Percentiles rank a stretch among this genome's conserved stretches.
phyloP scores from a whole-genome alignment of 805 yeast species.

The Metschnikowia lochheadii region DNA sequence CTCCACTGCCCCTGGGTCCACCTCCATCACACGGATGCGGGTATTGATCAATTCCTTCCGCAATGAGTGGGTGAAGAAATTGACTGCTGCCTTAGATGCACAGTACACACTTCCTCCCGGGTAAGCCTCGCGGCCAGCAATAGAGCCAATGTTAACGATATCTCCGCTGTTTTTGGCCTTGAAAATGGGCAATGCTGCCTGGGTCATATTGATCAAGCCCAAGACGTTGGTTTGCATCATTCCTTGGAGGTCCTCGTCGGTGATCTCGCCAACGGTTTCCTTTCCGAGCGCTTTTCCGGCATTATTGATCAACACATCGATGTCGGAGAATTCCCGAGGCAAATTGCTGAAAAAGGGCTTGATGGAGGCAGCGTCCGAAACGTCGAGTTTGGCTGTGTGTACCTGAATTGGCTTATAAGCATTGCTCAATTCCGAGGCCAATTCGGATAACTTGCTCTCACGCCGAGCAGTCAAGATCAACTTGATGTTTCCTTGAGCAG shows the following conservation, averaged over 20 bases:
- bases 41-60: slow-evolving; percentile 37
- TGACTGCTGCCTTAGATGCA: slow-evolving; percentile 37
- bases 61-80: slow-evolving; percentile 30
- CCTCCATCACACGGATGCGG: slow-evolving; percentile 34
- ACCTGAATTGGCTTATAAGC: slow-evolving; percentile 25
- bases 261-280: slow-evolving; percentile 29
- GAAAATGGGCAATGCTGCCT: slow-evolving; percentile 35
- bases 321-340: slow-evolving; percentile 33
- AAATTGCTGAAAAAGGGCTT: slow-evolving; percentile 26
- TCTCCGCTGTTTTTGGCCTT: slow-evolving; percentile 34
- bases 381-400: slow-evolving; percentile 32
- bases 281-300: slow-evolving; percentile 40
- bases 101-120: slow-evolving; percentile 39
- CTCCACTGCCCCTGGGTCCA: slow-evolving; percentile 39
- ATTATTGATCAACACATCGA: slow-evolving; percentile 37
- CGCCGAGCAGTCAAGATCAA: slow-evolving; percentile 39
- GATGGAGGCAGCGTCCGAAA: slow-evolving; percentile 25
- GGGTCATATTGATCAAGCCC: slow-evolving; percentile 35
- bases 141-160: slow-evolving; percentile 35
- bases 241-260: slow-evolving; percentile 28
- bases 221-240: slow-evolving; percentile 38
- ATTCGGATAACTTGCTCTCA: slow-evolving; percentile 23
- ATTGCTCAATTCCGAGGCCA: slow-evolving; percentile 24
- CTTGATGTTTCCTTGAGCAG: slow-evolving; percentile 35
- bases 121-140: slow-evolving; percentile 38